phyloP scores from a whole-genome alignment of 2,329 filamentous ascomycete genomes.

The Teratosphaeria destructans region DNA sequence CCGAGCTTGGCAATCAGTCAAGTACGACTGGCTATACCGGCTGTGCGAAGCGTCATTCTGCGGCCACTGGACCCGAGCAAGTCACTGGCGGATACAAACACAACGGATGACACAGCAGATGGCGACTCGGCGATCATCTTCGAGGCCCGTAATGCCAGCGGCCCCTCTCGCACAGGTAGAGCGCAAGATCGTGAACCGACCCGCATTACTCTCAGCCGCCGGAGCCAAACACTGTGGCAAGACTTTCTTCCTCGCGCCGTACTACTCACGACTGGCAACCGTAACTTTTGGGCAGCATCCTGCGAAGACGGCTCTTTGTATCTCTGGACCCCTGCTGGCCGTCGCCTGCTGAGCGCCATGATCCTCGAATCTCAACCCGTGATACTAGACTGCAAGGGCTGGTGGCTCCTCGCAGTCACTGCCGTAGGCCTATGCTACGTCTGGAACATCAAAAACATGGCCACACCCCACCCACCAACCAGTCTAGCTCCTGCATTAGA shows the following conservation, averaged over 20 bases:
- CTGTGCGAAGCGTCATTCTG: slow-evolving; percentile 71
- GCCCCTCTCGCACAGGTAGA: slow-evolving; percentile 48
- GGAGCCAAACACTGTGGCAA: slow-evolving; percentile 77
- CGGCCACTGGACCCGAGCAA: slow-evolving; percentile 63
- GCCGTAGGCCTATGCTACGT: slow-evolving; percentile 83
- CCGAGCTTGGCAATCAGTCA: slow-evolving; percentile 74
- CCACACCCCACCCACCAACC: slow-evolving; percentile 70
- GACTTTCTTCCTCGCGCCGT: slow-evolving; percentile 82
- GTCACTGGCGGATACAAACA: slow-evolving; percentile 7
- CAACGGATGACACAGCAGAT: slow-evolving; percentile 36
- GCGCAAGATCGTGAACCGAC: slow-evolving; percentile 66
- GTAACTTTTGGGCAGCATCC: slow-evolving; percentile 81
- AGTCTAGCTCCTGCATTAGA: slow-evolving; percentile 84
- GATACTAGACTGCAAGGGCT: slow-evolving; percentile 79
- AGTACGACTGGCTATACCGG: slow-evolving; percentile 76
- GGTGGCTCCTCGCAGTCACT: slow-evolving; percentile 83
- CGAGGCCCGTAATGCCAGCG: slow-evolving; percentile 71
- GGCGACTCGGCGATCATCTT: slow-evolving; percentile 59
- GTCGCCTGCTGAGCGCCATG: slow-evolving; percentile 73
- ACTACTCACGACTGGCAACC: slow-evolving; percentile 82
- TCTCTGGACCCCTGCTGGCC: slow-evolving; percentile 83
- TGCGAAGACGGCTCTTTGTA: slow-evolving; percentile 89
- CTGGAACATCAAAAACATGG: slow-evolving; percentile 79
- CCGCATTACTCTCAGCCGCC: slow-evolving; percentile 69
- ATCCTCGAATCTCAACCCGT: slow-evolving; percentile 88